Base-by-base conservation (phyloP, 495 filamentous ascomycete genomes). In the Penicillium atrosanguineum region DNA sequence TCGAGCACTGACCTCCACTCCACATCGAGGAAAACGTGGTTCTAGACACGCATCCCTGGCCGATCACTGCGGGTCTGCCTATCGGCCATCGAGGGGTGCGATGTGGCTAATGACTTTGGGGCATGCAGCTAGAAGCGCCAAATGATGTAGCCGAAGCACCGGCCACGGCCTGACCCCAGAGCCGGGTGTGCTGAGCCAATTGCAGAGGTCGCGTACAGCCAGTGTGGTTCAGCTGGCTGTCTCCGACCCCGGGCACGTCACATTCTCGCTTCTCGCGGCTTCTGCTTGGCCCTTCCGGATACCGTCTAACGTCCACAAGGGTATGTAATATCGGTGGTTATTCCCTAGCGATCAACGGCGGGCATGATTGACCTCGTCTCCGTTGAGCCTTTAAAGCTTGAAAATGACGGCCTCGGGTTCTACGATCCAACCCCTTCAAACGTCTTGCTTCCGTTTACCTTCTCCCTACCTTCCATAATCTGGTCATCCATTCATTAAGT, bases 41-140 rank as follows among this genome's bases (percentile, higher is more conserved):
- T 53, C 36, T 42, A 42, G 44, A 48, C 51, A 41, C 25, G 12
- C 42, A 28, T 15, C 37, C 21, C 15, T 31, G 52, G 52, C 21
- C 52, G 52, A 55, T 55, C 52, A 37, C 29, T 48, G 40, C 46
- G 39, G 46, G 36, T 50, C 46, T 19, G 9, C 37, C 20, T 4
- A 39, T 12, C 36, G 36, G 21, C 20, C 5, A 39, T 12, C 36
- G 26, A 29, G 15, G 34, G 37, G 19, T 7, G 38, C 38, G 7
- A 16, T 19, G 7, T 39, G 38, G 5, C 18, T 7, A 40, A 16
- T 40, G 16, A 11, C 38, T 7, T 19, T 20, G 19, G 16, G 38
- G 38, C 38, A 15, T 11, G n/a, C n/a, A 40, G 38, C 38, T 40
- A 19, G 19, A 40, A 15, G 31, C 31, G 31, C 52, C 52, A 48